Evolutionary conservation across 768 basidiomycete genomes (phyloP), one percentile per base, ranked within the genome.

Genomic region (Suillus alpinus): DNA sequence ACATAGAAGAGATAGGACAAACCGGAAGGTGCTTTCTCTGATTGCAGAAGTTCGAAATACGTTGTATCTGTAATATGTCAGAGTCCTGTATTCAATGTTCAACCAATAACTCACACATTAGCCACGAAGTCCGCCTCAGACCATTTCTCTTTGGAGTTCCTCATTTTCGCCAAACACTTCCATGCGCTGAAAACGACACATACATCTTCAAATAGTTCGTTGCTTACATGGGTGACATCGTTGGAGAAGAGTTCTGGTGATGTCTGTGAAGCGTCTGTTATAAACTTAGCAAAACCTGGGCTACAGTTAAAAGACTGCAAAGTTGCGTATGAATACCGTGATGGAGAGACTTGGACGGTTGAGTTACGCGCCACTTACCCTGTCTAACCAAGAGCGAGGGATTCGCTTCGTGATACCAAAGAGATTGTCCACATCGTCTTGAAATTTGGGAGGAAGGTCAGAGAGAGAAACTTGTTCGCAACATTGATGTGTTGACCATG

Each of bases 121-220:
- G 78, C 77, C 16, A 77, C 82, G 59, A 77, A 83, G 62, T 84
- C 84, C 1, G 83, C 81, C 63, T 86, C 84, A 2, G 81, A 82
- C 72, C 77, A 80, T 65, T 75, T 83, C 57, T 82, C 78, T 20
- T 75, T 76, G 6, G 77, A 76, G 6, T 68, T 68, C n/a, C 70
- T 76, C 80, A 84, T 82, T 58, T 68, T 70, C 9, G 69, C 66
- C 7, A 83, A 71, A 40, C 74, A 75, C 31, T 75, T 72, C 82
- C 82, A 85, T 16, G 81, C 79, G 4, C 71, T 69, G 56, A 76
- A 79, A 9, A 83, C 80, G 5, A 63, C 67, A 31, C 72, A 69
- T 32, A 84, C 63, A 32, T 78, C 79, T n/a, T 75, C 71, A 53
- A 77, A 72, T 8, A 76, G 59, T 43, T 71, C 65, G 26, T 63